These are phyloP conservation scores for Polygonum maritimum DNA, from an alignment of 148 eudicot genomes.

Conservation along the genomic window DNA sequence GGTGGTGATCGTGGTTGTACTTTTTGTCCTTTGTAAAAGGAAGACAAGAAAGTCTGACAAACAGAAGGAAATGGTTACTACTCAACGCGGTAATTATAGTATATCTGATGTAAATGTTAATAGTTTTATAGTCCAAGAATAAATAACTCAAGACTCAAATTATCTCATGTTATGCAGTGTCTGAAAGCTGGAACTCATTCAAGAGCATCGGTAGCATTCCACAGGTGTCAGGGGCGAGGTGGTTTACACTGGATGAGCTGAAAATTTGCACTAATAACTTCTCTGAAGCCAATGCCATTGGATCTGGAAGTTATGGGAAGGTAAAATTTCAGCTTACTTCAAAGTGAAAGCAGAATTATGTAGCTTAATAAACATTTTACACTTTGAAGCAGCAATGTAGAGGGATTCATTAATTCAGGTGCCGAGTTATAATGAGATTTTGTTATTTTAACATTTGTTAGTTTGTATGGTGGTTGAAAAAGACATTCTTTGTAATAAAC, in stretches of 20 bases:
- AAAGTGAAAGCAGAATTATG: not conserved
- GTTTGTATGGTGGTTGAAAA: too few relatives aligned
- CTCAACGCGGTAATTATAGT: not conserved
- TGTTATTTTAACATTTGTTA: too few relatives aligned
- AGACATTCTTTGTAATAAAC: too few relatives aligned
- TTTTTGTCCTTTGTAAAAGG: not conserved
- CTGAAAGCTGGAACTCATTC: conserved; percentile 64
- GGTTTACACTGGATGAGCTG: conserved; percentile 89
- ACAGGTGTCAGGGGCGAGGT: conserved; percentile 87
- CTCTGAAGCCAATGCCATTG: conserved; percentile 72
- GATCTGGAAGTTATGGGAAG: conserved; percentile 98
- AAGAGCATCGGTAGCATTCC: conserved; percentile 78
- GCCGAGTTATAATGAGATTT: not conserved
- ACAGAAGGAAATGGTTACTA: not conserved
- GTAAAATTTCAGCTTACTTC: conserved; percentile 18
- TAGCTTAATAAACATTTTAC: not conserved
- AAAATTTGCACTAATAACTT: conserved; percentile 71
- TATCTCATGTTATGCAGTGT: conserved; percentile 27
- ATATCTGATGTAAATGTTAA: not conserved
- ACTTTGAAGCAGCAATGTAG: not conserved
- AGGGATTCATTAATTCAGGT: not conserved
- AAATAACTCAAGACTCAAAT: not conserved
- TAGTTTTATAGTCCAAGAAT: not conserved
- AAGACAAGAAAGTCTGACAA: not conserved
- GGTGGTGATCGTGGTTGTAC: not conserved